Base-by-base conservation (phyloP, 495 filamentous ascomycete species). In the Trichoderma reesei region DNA sequence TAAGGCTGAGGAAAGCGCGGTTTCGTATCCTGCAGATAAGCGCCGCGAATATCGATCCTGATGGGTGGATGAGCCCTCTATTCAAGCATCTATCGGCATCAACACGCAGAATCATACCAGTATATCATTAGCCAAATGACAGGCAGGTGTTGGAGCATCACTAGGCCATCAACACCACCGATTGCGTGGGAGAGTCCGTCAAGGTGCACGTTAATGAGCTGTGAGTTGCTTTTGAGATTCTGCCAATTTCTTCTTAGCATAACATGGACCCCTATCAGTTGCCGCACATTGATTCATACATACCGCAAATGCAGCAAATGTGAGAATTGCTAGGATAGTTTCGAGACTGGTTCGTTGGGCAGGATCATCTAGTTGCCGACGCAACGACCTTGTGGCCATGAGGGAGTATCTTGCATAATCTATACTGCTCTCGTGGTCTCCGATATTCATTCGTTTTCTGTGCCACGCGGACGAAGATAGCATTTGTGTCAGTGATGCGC, bases 191-290 rank as follows among this genome's bases (percentile, higher is more conserved):
- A 56, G 13, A 56, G 51, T 13, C 51, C 51, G 31, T 56, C 51
- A 56, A 56, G 51, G 51, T 56, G 51, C 3, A 56, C 51, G 26
- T 56, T 56, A 26, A 56, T 56, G 20, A 56, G 26, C 4, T 56
- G 51, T 14, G 51, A 26, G 51, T 56, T 56, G 26, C 20, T 33
- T 10, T 20, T 56, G 3, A 56, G 14, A 16, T 56, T 56, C 51
- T 56, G 26, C 3, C 9, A 36, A 11, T 18, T 26, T 14, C 1
- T 56, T 14, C 3, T 56, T 34, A 56, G 51, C 9, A 36, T 13
- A 33, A 56, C 26, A 56, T 26, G 26, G 26, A 48, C 16, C 16
- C 4, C 14, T 18, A 7, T n/a, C 8, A 48, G 20, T 48, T 9
- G 18, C 16, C 7, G 44, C 8, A 46, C 11, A 14, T 33, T 56